Evolutionary conservation across 2,329 filamentous ascomycete genomes (phyloP).

Genomic region (Lachnellula arida): DNA sequence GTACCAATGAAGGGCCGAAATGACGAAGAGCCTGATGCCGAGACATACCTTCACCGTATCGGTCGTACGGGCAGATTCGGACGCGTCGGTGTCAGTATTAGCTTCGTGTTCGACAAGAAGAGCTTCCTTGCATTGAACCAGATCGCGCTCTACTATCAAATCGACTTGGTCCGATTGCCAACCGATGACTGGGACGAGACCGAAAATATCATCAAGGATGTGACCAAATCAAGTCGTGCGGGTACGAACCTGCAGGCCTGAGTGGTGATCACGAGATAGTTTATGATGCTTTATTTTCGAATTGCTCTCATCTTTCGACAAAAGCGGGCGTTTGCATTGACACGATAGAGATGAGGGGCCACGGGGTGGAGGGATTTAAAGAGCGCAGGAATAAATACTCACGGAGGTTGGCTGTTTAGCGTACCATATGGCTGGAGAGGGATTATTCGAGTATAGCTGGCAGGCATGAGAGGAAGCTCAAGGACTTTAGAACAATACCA

Average conservation of each 20-base stretch:
- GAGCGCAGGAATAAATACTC: not conserved
- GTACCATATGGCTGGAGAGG: not conserved
- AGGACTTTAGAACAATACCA: not conserved
- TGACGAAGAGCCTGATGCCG: constrained; percentile 80
- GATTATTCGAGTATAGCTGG: not conserved
- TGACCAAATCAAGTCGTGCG: constrained; percentile 68
- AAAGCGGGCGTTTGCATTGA: constrained; percentile 10
- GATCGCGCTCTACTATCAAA: constrained; percentile 78
- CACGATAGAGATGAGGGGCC: not conserved
- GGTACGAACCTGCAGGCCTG: constrained; percentile 42
- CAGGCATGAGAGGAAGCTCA: not conserved
- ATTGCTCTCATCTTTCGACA: not conserved
- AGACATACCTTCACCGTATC: constrained; percentile 97
- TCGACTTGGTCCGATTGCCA: constrained; percentile 75
- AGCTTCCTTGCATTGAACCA: constrained; percentile 74
- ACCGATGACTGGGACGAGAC: constrained; percentile 88
- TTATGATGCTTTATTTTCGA: not conserved
- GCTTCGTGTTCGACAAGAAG: constrained; percentile 81
- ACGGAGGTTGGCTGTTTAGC: not conserved
- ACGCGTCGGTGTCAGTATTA: constrained; percentile 91
- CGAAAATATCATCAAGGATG: constrained; percentile 74
- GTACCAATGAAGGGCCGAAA: constrained; percentile 71
- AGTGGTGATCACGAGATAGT: not conserved
- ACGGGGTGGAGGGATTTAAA: not conserved
- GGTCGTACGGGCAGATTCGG: constrained; percentile 95